These are phyloP conservation scores for Salix purpurea DNA, from an alignment of 345 rosid genomes.

Conservation along the genomic window DNA sequence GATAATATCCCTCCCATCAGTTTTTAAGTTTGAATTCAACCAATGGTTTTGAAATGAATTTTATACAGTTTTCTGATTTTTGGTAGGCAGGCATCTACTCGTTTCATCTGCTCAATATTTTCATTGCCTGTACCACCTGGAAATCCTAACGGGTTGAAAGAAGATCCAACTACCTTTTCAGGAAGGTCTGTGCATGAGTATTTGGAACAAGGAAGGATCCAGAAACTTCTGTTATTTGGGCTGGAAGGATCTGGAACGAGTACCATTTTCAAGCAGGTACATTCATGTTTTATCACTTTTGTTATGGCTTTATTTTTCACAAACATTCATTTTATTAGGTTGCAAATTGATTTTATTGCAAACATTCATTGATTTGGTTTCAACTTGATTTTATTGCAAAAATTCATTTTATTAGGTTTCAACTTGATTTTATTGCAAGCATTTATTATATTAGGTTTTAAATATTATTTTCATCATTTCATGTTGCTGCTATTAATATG, in stretches of 20 bases:
- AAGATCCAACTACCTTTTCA: constrained; percentile 36
- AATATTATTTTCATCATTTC: not conserved
- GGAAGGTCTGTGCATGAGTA: constrained; percentile 42
- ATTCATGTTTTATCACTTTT: not conserved
- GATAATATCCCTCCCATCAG: not conserved
- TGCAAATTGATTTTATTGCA: not conserved
- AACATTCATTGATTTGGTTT: too few species aligned
- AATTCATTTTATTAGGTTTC: not conserved
- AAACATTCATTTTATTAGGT: too few species aligned
- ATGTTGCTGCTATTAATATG: not conserved
- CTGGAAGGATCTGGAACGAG: constrained; percentile 59
- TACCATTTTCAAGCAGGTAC: constrained; percentile 64
- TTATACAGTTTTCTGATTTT: constrained; percentile 32
- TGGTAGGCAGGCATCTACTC: constrained; percentile 63
- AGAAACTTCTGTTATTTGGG: constrained; percentile 55
- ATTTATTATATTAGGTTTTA: not conserved
- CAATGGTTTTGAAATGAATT: constrained; percentile 24
- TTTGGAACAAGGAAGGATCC: constrained; percentile 48
- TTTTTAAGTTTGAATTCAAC: not conserved
- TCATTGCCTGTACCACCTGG: constrained; percentile 57
- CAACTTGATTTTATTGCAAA: not conserved
- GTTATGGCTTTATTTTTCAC: not conserved
- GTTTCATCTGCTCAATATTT: constrained; percentile 48
- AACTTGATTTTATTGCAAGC: too few species aligned
- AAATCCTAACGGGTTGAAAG: constrained; percentile 37